Base-by-base conservation (phyloP, 1,139 yeast species). In the Yamadazyma songkhlaensis region DNA sequence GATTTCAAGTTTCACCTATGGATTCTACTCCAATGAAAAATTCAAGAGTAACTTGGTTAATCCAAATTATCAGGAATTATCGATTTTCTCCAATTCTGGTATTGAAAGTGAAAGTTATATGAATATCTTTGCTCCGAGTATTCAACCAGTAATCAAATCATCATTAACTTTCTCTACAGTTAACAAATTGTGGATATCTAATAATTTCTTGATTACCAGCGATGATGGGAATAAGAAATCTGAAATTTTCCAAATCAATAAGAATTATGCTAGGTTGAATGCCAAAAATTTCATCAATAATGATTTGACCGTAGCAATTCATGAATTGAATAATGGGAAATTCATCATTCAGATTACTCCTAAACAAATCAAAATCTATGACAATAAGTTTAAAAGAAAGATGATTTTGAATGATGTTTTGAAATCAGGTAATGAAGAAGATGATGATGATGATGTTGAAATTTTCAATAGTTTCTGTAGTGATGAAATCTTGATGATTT, bases 91-190 rank as follows among this genome's bases (percentile, higher is more conserved):
- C 0, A 76, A 88, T 6, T 74, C 85, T 0, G 97, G 96, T 0
- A 68, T 79, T 11, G 81, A 76, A 13, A 50, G 56, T 1, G 70
- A 75, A 12, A 75, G 84, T 7, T 71, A 75, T 31, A 50, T 90
- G 27, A 78, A 84, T 26, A 69, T 84, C 7, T 65, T 83, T 33
- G 71, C 77, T 9, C 87, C 87, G 7, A 70, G 81, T 9, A 69
- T 84, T 7, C 81, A 80, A 46, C 90, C 90, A 1, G 54, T 54
- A 0, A 79, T 88, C 28, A 77, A 79, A 36, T 77, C 87, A 5
- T 80, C 94, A 0, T 66, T 90, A 32, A 80, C 81, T 36, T 89
- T 90, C 42, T 79, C 84, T 2, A 82, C 86, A 47, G 79, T 86
- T 25, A 81, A 84, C 42, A 77, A 86, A 48, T 75, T 88, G 56